Evolutionary conservation across 345 rosid genomes (phyloP).

Genomic region (Firmiana major): DNA sequence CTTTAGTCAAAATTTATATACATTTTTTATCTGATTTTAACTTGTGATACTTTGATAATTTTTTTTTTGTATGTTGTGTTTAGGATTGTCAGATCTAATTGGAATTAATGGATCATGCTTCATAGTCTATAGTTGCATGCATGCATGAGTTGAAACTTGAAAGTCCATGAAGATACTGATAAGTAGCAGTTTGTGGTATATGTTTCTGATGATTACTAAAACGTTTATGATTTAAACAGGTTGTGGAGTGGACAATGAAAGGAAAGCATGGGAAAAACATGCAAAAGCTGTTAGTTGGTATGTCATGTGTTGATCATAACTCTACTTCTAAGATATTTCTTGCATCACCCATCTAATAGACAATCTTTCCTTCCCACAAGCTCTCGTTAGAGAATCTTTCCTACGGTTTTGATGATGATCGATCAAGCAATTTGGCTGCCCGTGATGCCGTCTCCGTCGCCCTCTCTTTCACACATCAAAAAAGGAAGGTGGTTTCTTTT

Average conservation of each 20-base stretch:
- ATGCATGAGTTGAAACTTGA: background rate
- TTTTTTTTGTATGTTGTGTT: too few species aligned
- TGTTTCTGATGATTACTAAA: background rate
- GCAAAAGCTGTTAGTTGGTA: slow-evolving; percentile 15
- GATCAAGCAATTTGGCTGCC: background rate
- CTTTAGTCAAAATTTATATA: too few species aligned
- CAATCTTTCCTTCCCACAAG: background rate
- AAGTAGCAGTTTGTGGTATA: background rate
- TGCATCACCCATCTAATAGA: slow-evolving; percentile 2
- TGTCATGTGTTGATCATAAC: slow-evolving; percentile 1
- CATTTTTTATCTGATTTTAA: too few species aligned
- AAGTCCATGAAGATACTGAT: too few species aligned
- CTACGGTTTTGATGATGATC: background rate
- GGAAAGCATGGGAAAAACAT: background rate
- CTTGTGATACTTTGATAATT: too few species aligned
- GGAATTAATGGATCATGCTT: background rate
- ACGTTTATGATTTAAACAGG: background rate
- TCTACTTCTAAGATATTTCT: slow-evolving; percentile 16
- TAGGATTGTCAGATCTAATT: too few species aligned
- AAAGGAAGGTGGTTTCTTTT: background rate
- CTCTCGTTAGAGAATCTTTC: slow-evolving; percentile 1
- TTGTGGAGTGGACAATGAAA: background rate
- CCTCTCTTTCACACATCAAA: background rate
- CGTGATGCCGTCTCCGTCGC: too few species aligned
- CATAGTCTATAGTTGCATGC: background rate